Base-by-base conservation (phyloP, 202 grass and related monocot species). In the Sporobolus alterniflorus region DNA sequence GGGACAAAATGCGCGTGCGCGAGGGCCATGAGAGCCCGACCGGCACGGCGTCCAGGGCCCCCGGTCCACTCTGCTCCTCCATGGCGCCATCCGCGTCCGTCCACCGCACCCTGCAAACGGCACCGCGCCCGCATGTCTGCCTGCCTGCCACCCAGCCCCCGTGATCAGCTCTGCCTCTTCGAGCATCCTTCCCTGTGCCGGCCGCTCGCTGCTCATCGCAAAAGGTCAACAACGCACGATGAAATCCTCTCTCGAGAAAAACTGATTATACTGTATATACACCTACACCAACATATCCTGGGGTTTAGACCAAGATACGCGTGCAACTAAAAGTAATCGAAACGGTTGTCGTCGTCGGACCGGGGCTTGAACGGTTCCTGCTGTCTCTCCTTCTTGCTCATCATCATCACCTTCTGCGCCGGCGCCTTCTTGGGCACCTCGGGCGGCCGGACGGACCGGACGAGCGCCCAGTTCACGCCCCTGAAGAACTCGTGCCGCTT, bases 381-480 rank as follows among this genome's bases (percentile, higher is more conserved):
- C 59, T 80, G 71, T n/a, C 10, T 75, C 43, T 90, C 89, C 82
- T 92, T 94, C 79, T 74, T 91, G 78, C 82, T 91, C 78, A 77
- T 61, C 72, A 78, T 12, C 64, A 66, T 20, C 86, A 83, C 74
- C 83, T 76, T 83, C 64, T 69, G 36, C 36, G 62, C 49, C 60
- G 43, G 3, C 25, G 31, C 11, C 46, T 86, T 78, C 57, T 64
- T 76, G 0, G 91, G 89, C 33, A 94, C 89, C 70, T 97, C 92
- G 1, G 94, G 94, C 2, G 94, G 94, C 16, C 80, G 91, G 26
- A 97, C 88, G 13, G 94, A 94, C 85, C 94, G 87, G 50, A 97
- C 88, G 31, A 97, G 90, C 6, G 94, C 94, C 94, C 94, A 97
- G 75, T 94, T 97, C 3, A 97, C 80, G 17, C 89, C 90, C 68